Base-by-base conservation (phyloP, 306 rosid species). In the Crotalaria pallida region DNA sequence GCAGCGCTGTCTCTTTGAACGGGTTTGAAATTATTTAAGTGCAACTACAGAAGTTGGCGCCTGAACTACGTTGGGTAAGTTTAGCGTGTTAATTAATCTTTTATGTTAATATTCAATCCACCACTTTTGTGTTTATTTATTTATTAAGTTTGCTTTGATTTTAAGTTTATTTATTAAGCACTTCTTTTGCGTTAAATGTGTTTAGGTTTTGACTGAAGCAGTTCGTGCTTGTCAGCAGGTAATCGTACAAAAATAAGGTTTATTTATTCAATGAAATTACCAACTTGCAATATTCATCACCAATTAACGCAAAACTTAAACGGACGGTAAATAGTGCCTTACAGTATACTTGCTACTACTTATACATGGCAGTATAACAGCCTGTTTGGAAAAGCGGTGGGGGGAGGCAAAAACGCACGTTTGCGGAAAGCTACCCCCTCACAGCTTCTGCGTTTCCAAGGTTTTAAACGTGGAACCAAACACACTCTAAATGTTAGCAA, bases 171-270 rank as follows among this genome's bases (percentile, higher is more conserved):
- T n/a, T n/a, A n/a, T n/a, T n/a, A n/a, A n/a, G n/a, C n/a, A 66
- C 76, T 59, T 45, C 1, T 33, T 34, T 76, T 80, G 24, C 58
- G n/a, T 80, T 78, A 17, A 58, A 49, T 23, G 61, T 74, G 56
- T 80, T 57, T 86, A 90, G 98, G 98, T 90, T 75, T 81, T 90
- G 80, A 88, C 96, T 1, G 98, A 93, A 83, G 98, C 98, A 63
- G 94, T 93, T 73, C 93, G 86, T 76, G 80, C 87, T 79, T 93
- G 89, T 75, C 97, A 91, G 77, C 98, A 88, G 97, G 98, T 93
- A 77, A 70, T 71, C 60, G 66, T 65, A 40, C 60, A 24, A 58
- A 65, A 34, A 13, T 58, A 22, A 33, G 13, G 27, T 72, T 56
- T 71, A 5, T 17, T 58, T 41, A 51, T 10, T 49, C 23, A 38